Evolutionary conservation across 1,139 yeast species (phyloP).

Genomic region (Candida dubliniensis): DNA sequence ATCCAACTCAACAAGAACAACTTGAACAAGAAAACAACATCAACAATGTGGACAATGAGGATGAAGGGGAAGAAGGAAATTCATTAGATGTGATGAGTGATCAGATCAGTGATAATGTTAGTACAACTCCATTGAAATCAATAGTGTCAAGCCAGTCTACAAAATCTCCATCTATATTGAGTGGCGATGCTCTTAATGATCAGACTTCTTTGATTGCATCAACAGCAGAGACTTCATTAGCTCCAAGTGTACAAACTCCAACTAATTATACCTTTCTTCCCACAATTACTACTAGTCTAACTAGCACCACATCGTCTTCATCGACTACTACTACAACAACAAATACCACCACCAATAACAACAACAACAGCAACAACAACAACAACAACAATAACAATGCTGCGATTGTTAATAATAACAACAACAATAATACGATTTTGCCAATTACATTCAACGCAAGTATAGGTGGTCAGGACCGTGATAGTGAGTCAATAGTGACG

Average conservation of each 20-base stretch:
- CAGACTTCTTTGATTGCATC: conserved; percentile 42
- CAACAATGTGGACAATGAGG: neutral
- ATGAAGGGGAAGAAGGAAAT: conserved; percentile 7
- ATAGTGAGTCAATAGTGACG: conserved; percentile 55
- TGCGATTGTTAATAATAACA: conserved; percentile 10
- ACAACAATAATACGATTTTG: neutral
- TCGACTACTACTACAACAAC: conserved; percentile 6
- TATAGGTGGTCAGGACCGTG: conserved; percentile 29
- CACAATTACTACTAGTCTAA: neutral
- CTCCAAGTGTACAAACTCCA: conserved; percentile 31
- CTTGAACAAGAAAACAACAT: neutral
- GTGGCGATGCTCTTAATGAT: conserved; percentile 47
- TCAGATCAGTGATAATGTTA: conserved; percentile 29
- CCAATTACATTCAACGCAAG: no score
- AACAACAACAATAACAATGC: conserved; percentile 1
- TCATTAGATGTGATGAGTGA: conserved; percentile 10
- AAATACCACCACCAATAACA: conserved; percentile 7
- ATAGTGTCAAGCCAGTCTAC: conserved; percentile 51
- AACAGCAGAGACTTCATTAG: conserved; percentile 55
- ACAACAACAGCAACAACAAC: conserved; percentile 6
- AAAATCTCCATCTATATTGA: conserved; percentile 42
- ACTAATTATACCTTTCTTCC: conserved; percentile 10
- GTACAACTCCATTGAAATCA: conserved; percentile 55
- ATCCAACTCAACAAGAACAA: neutral
- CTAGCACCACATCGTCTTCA: conserved; percentile 1